Conservation (phyloP, 2,329 filamentous ascomycete genomes). For the Pseudogymnoascus sp. region DNA sequence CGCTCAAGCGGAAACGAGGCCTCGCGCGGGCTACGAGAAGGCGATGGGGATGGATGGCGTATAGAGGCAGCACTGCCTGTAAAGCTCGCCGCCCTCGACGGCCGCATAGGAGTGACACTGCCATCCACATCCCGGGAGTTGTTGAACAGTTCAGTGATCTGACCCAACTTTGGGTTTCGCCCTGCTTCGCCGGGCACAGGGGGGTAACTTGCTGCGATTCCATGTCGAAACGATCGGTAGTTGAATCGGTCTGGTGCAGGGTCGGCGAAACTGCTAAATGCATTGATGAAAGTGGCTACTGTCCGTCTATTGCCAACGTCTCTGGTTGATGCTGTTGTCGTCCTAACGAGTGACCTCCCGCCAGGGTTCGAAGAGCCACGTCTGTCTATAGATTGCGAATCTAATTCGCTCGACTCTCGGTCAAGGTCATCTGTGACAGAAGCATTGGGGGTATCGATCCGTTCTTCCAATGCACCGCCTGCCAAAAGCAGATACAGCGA, state of each 20-base stretch:
- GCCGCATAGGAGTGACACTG: constrained; percentile 24
- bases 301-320: constrained; percentile 32
- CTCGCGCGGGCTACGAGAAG: constrained; percentile 14
- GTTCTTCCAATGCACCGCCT: constrained; percentile 10
- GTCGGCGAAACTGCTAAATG: constrained; percentile 16
- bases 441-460: constrained; percentile 8
- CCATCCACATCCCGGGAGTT: constrained; percentile 28
- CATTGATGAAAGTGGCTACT: constrained; percentile 28
- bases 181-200: constrained; percentile 46
- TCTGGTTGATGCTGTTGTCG: background rate
- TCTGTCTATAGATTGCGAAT: background rate
- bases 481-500: constrained; percentile 48
- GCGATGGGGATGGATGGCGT: constrained; percentile 20
- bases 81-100: constrained; percentile 36
- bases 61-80: constrained; percentile 28
- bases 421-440: background rate
- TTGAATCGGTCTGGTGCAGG: constrained; percentile 40
- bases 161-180: constrained; percentile 36
- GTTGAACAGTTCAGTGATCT: constrained; percentile 37
- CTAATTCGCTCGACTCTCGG: constrained; percentile 8
- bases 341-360: background rate
- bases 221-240: constrained; percentile 38
- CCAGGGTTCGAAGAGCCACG: constrained; percentile 13
- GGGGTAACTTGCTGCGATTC: constrained; percentile 44
- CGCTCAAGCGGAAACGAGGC: constrained; percentile 18